These are phyloP conservation scores for Psilocybe subaeruginosa DNA, from an alignment of 768 basidiomycete genomes.

Conservation along the genomic window DNA sequence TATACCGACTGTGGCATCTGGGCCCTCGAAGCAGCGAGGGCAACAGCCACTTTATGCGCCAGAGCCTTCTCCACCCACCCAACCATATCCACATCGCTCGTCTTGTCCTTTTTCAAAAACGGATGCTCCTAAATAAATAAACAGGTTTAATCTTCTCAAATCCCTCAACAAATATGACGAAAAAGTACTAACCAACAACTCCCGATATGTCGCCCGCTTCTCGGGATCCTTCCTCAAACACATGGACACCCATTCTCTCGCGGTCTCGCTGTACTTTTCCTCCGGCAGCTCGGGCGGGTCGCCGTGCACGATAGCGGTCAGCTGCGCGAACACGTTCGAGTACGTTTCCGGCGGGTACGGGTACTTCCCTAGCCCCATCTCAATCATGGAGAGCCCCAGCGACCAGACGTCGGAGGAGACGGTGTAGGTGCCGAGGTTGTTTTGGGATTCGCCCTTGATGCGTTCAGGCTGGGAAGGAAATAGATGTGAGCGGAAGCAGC, in stretches of 20 bases:
- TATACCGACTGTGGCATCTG: slow-evolving; percentile 23
- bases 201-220: slow-evolving; percentile 78
- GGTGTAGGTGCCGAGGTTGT: slow-evolving; percentile 87
- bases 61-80: slow-evolving; percentile 74
- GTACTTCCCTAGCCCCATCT: slow-evolving; percentile 88
- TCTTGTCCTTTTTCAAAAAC: slow-evolving; percentile 66
- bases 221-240: slow-evolving; percentile 86
- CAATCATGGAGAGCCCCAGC: slow-evolving; percentile 90
- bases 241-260: slow-evolving; percentile 79
- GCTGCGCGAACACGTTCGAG: slow-evolving; percentile 93
- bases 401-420: slow-evolving; percentile 99
- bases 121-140: slow-evolving; percentile 62
- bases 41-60: slow-evolving; percentile 19
- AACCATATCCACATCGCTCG: slow-evolving; percentile 78
- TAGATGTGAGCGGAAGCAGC: background rate
- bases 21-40: slow-evolving; percentile 11
- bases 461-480: slow-evolving; percentile 75
- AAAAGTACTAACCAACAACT: slow-evolving; percentile 66
- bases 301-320: slow-evolving; percentile 95
- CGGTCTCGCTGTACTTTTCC: slow-evolving; percentile 63
- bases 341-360: slow-evolving; percentile 99
- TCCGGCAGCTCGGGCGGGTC: slow-evolving; percentile 87
- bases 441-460: slow-evolving; percentile 92
- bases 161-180: background rate
- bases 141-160: background rate